Evolutionary conservation across 2,329 filamentous ascomycete species (phyloP).

Genomic region (Microthyrium microscopicum): DNA sequence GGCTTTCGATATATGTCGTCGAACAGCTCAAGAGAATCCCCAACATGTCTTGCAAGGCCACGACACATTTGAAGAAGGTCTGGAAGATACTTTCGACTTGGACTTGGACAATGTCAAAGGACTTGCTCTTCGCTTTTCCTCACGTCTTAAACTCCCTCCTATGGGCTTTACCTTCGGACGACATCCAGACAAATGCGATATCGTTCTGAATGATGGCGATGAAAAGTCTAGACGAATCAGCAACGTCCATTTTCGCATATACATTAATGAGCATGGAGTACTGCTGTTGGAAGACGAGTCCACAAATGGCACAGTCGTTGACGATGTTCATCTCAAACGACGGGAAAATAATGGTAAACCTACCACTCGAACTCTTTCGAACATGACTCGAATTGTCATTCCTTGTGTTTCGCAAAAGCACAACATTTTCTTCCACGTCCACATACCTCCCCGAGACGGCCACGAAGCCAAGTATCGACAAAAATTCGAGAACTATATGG

Average conservation of each 20-base stretch:
- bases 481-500: constrained; percentile 58
- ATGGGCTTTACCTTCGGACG: constrained; percentile 79
- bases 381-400: too few species aligned
- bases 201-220: constrained; percentile 48
- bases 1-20: constrained; percentile 53
- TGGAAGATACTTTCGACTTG: constrained; percentile 32
- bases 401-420: too few species aligned
- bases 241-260: constrained; percentile 93
- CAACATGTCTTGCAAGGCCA: constrained; percentile 43
- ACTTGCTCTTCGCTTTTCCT: constrained; percentile 67
- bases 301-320: constrained; percentile 88
- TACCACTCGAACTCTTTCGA: constrained; percentile 14
- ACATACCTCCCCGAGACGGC: constrained; percentile 58
- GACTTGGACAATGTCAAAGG: constrained; percentile 27
- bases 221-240: constrained; percentile 65
- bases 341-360: constrained; percentile 23
- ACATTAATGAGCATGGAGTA: constrained; percentile 66
- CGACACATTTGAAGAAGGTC: constrained; percentile 16
- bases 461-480: constrained; percentile 48
- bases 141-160: constrained; percentile 47
- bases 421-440: constrained; percentile 77
- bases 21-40: constrained; percentile 33
- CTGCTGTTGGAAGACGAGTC: constrained; percentile 89
- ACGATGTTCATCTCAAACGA: constrained; percentile 47
- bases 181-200: constrained; percentile 54